Evolutionary conservation across 179 eudicot species (phyloP), one percentile per base, ranked within the genome.

Genomic region (Beta macrorhiza): DNA sequence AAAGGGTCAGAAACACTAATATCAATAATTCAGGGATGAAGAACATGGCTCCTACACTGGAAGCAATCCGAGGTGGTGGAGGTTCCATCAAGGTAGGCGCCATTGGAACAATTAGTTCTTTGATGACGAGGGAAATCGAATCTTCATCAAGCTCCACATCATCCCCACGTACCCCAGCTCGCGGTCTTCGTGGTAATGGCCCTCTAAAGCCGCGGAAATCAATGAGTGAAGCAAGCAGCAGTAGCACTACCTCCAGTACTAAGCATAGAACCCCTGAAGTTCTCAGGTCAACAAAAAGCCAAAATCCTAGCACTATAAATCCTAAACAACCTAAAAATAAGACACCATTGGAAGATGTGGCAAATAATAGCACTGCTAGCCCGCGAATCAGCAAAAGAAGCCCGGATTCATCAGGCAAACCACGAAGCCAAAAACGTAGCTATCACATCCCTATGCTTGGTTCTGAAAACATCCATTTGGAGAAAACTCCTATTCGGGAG

Each of bases 11-110:
- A 10, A 78, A 44, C 25, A 42, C 20, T 11, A 19, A 47, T 72
- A n/a, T 49, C 8, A 5, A 20, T 5, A 16, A 22, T 29, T 56
- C 42, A 49, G 61, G 72, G 22, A 17, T 71, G 52, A 64, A 70
- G 78, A 81, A 86, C 74, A 93, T 93, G 98, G 89, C 85, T 80
- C 89, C 83, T 25, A 92, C 87, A 80, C 84, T 90, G 70, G 95
- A 91, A 86, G 87, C 91, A 71, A 95, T 95, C 72, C 89, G 84
- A 88, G 90, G 95, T 10, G 91, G 95, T 37, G 95, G 97, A 85
- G 93, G 98, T 76, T 93, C 98, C 7, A 68, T 95, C 77, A 91
- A 85, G 89, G 93, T 95, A 52, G 98, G 99, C 61, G 87, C 95
- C 47, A 86, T 93, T 9, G 98, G 98, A 57, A 95, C 90, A 45